Percentiles rank a stretch among this genome's conserved stretches.
phyloP scores from a whole-genome alignment of 345 rosid genomes.

The Heritiera fomes region DNA sequence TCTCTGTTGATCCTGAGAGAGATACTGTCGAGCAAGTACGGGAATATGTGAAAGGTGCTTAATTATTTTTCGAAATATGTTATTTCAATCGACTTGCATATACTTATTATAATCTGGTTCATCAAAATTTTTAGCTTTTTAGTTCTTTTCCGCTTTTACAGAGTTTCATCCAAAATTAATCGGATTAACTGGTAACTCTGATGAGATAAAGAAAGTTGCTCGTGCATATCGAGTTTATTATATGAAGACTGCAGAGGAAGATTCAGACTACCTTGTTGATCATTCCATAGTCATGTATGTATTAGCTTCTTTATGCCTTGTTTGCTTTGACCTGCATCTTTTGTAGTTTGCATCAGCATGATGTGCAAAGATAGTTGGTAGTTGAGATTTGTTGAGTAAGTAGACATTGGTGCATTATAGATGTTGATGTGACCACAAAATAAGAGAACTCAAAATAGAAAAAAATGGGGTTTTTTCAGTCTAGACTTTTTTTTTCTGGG shows the following conservation, averaged over 20 bases:
- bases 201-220: conserved; percentile 76
- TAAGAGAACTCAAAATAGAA: not conserved
- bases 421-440: conserved; percentile 1
- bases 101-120: not conserved
- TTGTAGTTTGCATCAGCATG: not conserved
- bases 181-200: conserved; percentile 83
- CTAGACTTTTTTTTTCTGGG: not conserved
- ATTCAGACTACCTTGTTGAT: conserved; percentile 97
- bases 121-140: not conserved
- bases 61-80: not conserved
- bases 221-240: conserved; percentile 93
- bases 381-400: not conserved
- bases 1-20: conserved; percentile 97
- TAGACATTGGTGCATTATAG: not conserved
- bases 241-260: conserved; percentile 96
- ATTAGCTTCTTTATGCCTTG: conserved; percentile 9
- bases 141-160: conserved; percentile 28
- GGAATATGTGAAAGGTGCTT: conserved; percentile 87
- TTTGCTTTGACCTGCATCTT: not conserved
- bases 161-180: conserved; percentile 89
- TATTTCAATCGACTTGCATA: conserved; percentile 5
- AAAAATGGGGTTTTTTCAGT: not conserved
- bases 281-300: conserved; percentile 95
- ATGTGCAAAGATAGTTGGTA: not conserved
- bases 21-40: conserved; percentile 90